These are phyloP conservation scores for Avena sativa DNA, from an alignment of 176 grass and related monocot genomes.

Conservation along the genomic window DNA sequence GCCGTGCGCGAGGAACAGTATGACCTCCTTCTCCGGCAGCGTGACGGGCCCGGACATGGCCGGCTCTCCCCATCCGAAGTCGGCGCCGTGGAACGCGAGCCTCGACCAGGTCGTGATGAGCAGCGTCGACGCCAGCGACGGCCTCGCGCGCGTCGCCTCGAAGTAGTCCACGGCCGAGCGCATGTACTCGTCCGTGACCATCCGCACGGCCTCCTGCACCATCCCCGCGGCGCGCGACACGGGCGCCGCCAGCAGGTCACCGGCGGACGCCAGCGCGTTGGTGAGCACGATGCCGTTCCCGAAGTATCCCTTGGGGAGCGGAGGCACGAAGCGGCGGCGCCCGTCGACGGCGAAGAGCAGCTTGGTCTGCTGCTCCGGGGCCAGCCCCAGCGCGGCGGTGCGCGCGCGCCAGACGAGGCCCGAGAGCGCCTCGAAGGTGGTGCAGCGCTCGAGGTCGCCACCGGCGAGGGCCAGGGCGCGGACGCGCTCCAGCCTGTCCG, in stretches of 20 bases:
- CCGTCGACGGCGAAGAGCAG: constrained; percentile 96
- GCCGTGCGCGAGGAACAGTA: constrained; percentile 86
- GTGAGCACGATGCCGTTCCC: constrained; percentile 91
- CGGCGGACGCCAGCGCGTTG: constrained; percentile 58
- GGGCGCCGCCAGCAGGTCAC: constrained; percentile 58
- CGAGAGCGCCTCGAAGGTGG: constrained; percentile 87
- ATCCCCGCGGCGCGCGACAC: constrained; percentile 56
- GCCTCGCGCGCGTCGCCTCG: constrained; percentile 75
- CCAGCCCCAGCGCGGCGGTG: constrained; percentile 58
- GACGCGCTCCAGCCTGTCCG: constrained; percentile 62
- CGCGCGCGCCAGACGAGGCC: constrained; percentile 85
- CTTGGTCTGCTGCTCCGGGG: constrained; percentile 73
- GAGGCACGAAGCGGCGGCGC: constrained; percentile 60
- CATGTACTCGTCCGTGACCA: constrained; percentile 92
- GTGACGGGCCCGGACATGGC: constrained; percentile 78
- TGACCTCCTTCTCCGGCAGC: constrained; percentile 92
- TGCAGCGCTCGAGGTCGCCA: constrained; percentile 53
- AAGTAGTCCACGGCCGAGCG: constrained; percentile 92
- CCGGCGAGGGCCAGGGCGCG: constrained; percentile 56
- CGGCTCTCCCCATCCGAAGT: constrained; percentile 91
- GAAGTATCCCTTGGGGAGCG: constrained; percentile 74
- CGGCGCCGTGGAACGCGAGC: constrained; percentile 75
- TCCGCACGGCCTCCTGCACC: constrained; percentile 68
- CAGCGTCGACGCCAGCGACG: constrained; percentile 83
- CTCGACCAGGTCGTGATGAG: constrained; percentile 92